Conservation (phyloP, 164 flowering plant species). For the Amborella trichopoda region DNA sequence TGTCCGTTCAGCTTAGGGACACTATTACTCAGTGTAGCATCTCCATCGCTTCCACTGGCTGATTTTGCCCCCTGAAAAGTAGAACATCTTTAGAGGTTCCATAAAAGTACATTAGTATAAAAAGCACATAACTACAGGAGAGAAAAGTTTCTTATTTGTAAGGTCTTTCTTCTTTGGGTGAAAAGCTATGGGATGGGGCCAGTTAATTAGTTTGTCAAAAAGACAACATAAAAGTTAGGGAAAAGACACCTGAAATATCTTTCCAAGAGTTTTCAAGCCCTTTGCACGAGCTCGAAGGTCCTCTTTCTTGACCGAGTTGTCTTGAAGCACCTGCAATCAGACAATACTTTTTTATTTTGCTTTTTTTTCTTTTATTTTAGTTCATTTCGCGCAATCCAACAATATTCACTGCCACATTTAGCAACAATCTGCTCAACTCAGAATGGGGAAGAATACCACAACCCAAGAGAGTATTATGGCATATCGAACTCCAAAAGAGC, state of each 20-base stretch:
- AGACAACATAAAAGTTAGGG: not conserved
- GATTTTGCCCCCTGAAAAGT: conserved; percentile 54
- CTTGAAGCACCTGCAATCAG: conserved; percentile 82
- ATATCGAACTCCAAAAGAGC: too few species aligned
- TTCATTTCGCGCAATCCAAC: too few species aligned
- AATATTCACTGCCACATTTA: not conserved
- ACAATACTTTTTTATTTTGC: too few species aligned
- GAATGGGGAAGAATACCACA: too few species aligned
- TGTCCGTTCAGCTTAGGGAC: conserved; percentile 43
- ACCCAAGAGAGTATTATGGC: too few species aligned
- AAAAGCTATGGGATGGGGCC: too few species aligned
- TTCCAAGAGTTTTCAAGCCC: conserved; percentile 86
- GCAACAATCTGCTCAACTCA: not conserved
- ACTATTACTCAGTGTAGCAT: conserved; percentile 14
- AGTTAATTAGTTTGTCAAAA: too few species aligned
- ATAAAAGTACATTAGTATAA: not conserved
- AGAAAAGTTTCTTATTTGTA: too few species aligned
- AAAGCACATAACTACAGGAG: not conserved
- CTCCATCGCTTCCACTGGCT: conserved; percentile 36
- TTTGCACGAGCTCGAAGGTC: conserved; percentile 87
- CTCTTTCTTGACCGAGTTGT: conserved; percentile 63
- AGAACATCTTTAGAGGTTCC: not conserved
- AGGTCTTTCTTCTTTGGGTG: too few species aligned
- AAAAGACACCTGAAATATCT: conserved; percentile 68
- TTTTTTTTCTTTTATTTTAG: too few species aligned